These are phyloP conservation scores for Botrytis aclada DNA, from an alignment of 2,329 filamentous ascomycete species.

Conservation along the genomic window DNA sequence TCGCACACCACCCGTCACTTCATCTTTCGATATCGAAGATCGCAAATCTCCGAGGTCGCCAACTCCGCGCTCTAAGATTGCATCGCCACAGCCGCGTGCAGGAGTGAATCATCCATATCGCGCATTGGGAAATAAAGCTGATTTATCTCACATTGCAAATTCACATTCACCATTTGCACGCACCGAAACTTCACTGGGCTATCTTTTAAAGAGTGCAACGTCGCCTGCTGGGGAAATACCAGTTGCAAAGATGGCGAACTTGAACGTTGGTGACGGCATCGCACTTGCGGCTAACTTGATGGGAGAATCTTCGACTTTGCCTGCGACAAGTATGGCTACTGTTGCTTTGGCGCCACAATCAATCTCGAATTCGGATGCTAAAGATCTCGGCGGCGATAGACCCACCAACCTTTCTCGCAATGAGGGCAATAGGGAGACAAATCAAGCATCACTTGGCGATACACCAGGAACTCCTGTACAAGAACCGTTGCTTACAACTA, in stretches of 20 bases:
- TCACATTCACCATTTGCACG: not conserved
- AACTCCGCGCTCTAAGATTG: not conserved
- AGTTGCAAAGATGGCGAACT: not conserved
- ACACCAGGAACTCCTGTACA: too few species aligned
- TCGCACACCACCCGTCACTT: not conserved
- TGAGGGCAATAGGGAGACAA: not conserved
- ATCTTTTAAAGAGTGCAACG: not conserved
- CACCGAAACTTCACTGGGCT: too few species aligned
- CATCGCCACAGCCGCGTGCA: not conserved
- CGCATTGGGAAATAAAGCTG: not conserved
- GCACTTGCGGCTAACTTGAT: not conserved
- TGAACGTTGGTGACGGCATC: not conserved
- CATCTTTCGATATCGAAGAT: not conserved
- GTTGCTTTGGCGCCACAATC: not conserved
- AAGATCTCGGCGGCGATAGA: not conserved
- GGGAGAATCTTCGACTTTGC: not conserved
- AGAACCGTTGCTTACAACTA: not conserved
- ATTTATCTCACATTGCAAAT: not conserved
- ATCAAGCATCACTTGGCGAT: not conserved
- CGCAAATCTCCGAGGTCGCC: not conserved
- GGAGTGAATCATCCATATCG: not conserved
- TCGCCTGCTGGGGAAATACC: not conserved
- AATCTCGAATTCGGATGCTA: not conserved
- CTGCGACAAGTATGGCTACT: not conserved
- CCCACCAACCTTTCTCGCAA: not conserved